A percentile compares a stretch with the other conserved stretches of the same genome.
Conservation (phyloP, 768 basidiomycete species). For the Agaricus sinodeliciosus region DNA sequence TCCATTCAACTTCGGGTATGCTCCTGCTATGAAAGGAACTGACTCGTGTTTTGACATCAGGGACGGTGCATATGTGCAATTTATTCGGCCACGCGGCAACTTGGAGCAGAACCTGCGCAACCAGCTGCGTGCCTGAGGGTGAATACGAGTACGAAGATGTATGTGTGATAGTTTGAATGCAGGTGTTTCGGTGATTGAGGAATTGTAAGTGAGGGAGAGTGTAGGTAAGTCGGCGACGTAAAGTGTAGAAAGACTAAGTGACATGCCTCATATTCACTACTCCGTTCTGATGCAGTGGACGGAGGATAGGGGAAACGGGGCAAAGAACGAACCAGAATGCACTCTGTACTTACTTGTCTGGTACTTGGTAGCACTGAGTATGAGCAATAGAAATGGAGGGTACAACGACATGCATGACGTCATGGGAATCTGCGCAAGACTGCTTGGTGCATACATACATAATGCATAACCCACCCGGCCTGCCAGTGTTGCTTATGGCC, state of each 20-base stretch:
- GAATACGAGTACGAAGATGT: background rate
- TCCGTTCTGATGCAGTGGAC: conserved; percentile 43
- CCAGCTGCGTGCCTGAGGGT: conserved; percentile 63
- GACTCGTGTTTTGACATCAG: conserved; percentile 25
- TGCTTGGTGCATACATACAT: background rate
- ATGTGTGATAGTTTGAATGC: conserved; percentile 1
- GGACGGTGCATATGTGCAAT: conserved; percentile 95
- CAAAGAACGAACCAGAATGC: conserved; percentile 21
- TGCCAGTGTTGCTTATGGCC: no score
- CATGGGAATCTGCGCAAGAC: background rate
- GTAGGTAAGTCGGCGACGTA: conserved; percentile 3
- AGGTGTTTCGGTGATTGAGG: background rate
- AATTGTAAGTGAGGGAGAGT: background rate
- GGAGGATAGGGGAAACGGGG: conserved; percentile 81
- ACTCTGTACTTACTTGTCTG: no score
- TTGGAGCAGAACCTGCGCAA: conserved; percentile 81
- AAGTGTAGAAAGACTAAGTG: conserved; percentile 6
- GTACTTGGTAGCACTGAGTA: no score
- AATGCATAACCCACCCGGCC: conserved; percentile 7
- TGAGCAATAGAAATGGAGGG: background rate
- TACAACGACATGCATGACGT: conserved; percentile 1
- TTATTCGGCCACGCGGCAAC: conserved; percentile 83
- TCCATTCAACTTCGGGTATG: no score
- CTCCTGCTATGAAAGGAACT: no score
- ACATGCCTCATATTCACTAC: conserved; percentile 70